Evolutionary conservation across 2,329 filamentous ascomycete species (phyloP), one percentile per base, ranked within the genome.

Genomic region (Pyrenophora graminea): DNA sequence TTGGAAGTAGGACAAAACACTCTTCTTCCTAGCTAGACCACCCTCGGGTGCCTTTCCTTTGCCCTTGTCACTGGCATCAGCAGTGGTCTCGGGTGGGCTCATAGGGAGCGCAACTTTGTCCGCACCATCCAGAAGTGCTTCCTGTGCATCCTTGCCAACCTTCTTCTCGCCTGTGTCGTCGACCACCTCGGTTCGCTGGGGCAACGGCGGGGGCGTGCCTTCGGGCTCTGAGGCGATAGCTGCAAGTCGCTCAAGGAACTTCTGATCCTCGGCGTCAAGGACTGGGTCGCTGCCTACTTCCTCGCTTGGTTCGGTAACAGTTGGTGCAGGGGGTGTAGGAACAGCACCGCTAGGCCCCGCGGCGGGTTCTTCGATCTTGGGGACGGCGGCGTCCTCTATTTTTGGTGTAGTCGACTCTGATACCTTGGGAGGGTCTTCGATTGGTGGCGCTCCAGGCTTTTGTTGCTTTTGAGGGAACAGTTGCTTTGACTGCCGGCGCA

Each of bases 251-350:
- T 77, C 74, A 30, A 86, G 69, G 59, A 85, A 86, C 45, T 77
- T 74, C 59, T 85, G 81, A 55, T 86, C 84, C 61, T 85, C 83
- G n/a, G 82, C 77, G 15, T 80, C 83, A n/a, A 86, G 67, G 2
- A 86, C 78, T 5, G 78, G 65, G 62, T 69, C 68, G 15, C 61
- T 56, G 32, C 59, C 62, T 23, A 59, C 60, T 37, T 72, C 64
- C 30, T 72, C 64, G 48, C 51, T 56, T 3, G 64, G 62, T 19
- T 66, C 62, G 42, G 57, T 55, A 38, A 66, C 57, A 13, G 63
- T 53, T 8, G 64, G 61, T 6, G 61, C 56, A 9, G 62, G 60
- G 7, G 62, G 59, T 7, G 57, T 49, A 27, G 54, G 52, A 4
- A 51, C 58, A 31, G 59, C 44, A 13, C 56, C 59, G 25, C 57